Base-by-base conservation (phyloP, 257 asterid species). In the Nicotiana attenuata region DNA sequence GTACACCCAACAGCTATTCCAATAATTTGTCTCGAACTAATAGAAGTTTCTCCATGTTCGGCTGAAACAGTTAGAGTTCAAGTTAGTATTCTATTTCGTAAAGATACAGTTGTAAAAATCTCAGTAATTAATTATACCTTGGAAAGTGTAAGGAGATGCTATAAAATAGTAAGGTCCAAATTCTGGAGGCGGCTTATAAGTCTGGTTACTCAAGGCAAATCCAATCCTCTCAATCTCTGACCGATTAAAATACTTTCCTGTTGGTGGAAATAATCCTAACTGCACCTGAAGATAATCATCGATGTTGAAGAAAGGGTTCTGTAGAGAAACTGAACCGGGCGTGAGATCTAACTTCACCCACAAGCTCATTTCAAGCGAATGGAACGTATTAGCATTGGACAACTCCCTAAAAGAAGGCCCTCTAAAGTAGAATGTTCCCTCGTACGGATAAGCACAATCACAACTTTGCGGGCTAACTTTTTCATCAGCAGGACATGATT, bases 201-300 rank as follows among this genome's bases (percentile, higher is more conserved):
- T 93, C 85, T 96, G 99, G 83, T 90, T 96, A 83, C 95, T 96
- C 55, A 96, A 85, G 5, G 90, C 80, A 81, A 94, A 94, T 69
- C 98, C 99, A 66, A 96, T 88, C 83, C 91, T 88, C 90, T 89
- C 93, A 82, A 96, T 88, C 82, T 87, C 94, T 33, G 98, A 88
- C 68, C 97, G 86, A 47, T 87, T 93, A 80, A 96, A 96, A 84
- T 84, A 90, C 89, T 87, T 89, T 26, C 90, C 86, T 33, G 83
- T 55, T 45, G 97, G 86, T 59, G 99, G 98, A 80, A 95, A 95
- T 20, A 95, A 90, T 41, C 84, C 89, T 79, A 95, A 87, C 82
- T 95, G 98, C 83, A 93, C 90, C 84, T 91, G 98, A 79, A 95
- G 97, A 87, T 95, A 93, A 86, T 95, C 98, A 60, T 95, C 98